Percentiles rank a stretch among this genome's conserved stretches.
Evolutionary conservation across 805 yeast species (phyloP).

Genomic region (Kazachstania kunashirensis): DNA sequence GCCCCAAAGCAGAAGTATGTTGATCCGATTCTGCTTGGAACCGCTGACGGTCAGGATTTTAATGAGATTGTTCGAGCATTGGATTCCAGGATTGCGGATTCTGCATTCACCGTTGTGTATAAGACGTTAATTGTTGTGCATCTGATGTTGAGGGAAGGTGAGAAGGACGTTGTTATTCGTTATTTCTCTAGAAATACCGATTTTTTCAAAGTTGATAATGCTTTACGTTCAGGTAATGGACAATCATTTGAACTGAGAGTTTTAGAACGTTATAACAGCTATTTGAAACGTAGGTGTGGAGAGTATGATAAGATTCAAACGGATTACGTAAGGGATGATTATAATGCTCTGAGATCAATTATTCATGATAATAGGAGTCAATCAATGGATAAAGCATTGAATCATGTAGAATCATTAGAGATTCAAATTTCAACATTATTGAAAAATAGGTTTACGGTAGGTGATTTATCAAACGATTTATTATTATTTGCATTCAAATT

Average conservation of each 20-base stretch:
- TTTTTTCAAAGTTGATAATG: constrained; percentile 40
- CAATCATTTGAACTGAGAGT: constrained; percentile 39
- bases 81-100: constrained; percentile 53
- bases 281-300: constrained; percentile 55
- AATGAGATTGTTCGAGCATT: constrained; percentile 59
- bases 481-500: constrained; percentile 75
- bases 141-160: constrained; percentile 89
- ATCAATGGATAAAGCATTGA: constrained; percentile 64
- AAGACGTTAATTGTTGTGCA: constrained; percentile 79
- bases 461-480: constrained; percentile 77
- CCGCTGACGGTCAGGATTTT: constrained; percentile 39
- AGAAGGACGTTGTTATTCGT: constrained; percentile 57
- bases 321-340: constrained; percentile 73
- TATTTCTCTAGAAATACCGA: constrained; percentile 44
- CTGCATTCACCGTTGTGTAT: constrained; percentile 87
- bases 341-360: constrained; percentile 36
- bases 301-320: constrained; percentile 55
- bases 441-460: constrained; percentile 64
- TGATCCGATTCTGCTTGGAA: constrained; percentile 70
- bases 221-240: constrained; percentile 15
- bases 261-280: constrained; percentile 58
- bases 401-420: constrained; percentile 77
- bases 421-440: constrained; percentile 68
- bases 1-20: constrained; percentile 97
- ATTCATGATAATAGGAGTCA: constrained; percentile 37